phyloP scores from a whole-genome alignment of 83 land plant genomes.

The Diphasiastrum complanatum region DNA sequence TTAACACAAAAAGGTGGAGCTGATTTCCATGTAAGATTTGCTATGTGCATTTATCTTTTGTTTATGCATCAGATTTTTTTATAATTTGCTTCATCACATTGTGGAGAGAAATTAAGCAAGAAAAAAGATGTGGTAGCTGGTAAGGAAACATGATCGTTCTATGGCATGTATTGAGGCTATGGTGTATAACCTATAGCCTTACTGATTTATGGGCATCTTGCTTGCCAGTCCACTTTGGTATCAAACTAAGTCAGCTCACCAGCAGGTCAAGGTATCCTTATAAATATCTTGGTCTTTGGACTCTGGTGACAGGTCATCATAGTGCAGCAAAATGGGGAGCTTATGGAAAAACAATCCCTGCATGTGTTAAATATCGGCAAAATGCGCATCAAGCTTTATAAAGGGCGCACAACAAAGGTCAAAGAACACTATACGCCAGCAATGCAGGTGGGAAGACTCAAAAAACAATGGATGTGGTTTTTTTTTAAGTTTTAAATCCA shows the following conservation, averaged over 20 bases:
- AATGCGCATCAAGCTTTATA: constrained; percentile 67
- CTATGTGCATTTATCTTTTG: not conserved
- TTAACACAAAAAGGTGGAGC: constrained; percentile 69
- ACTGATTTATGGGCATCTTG: too few relatives aligned
- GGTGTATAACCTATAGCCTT: too few relatives aligned
- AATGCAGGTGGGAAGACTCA: constrained; percentile 96
- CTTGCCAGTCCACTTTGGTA: constrained; percentile 4
- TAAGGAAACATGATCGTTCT: too few relatives aligned
- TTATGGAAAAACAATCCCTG: constrained; percentile 48
- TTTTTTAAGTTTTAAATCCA: not conserved
- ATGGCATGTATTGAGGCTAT: too few relatives aligned
- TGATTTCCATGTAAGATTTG: constrained; percentile 66
- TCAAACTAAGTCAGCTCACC: not conserved
- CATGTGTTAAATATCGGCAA: constrained; percentile 70
- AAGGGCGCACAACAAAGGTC: constrained; percentile 68
- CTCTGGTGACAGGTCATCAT: constrained; percentile 54
- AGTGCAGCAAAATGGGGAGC: constrained; percentile 69
- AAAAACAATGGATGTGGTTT: too few relatives aligned
- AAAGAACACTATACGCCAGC: constrained; percentile 70
- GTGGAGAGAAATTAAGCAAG: too few relatives aligned
- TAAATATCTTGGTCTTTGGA: not conserved
- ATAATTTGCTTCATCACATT: too few relatives aligned
- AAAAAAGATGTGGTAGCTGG: too few relatives aligned
- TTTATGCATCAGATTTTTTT: not conserved
- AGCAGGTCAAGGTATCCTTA: not conserved